phyloP scores from a whole-genome alignment of 1,284 basidiomycete species.

The Gymnopus androsaceus region DNA sequence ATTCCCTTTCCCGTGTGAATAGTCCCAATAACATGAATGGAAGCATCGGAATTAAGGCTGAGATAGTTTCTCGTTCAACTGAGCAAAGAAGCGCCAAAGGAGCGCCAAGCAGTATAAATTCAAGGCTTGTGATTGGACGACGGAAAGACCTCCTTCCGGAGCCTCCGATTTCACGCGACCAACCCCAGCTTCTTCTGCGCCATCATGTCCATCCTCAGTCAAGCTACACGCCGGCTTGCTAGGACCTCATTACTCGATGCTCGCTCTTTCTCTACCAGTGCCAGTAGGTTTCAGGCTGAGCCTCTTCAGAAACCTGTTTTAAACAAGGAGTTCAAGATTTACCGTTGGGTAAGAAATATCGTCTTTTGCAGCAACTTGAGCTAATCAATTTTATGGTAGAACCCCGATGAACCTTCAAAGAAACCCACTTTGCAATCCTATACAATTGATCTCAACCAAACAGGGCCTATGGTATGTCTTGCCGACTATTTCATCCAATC shows the following conservation, averaged over 20 bases:
- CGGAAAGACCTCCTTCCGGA: neutral
- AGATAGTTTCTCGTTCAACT: no score
- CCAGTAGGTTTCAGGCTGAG: slow-evolving; percentile 43
- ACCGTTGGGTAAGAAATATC: slow-evolving; percentile 78
- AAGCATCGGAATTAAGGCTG: no score
- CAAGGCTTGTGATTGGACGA: no score
- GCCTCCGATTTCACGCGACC: slow-evolving; percentile 9
- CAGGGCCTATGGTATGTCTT: slow-evolving; percentile 87
- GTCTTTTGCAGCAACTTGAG: neutral
- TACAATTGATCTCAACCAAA: slow-evolving; percentile 91
- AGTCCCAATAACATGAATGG: no score
- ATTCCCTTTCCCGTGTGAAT: no score
- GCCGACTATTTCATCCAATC: neutral
- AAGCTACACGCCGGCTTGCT: slow-evolving; percentile 6
- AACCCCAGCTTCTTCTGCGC: neutral
- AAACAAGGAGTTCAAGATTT: slow-evolving; percentile 93
- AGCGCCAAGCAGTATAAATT: no score
- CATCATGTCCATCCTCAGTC: slow-evolving; percentile 12
- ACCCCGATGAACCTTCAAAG: slow-evolving; percentile 92
- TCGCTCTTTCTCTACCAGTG: slow-evolving; percentile 44
- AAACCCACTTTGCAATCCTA: slow-evolving; percentile 94
- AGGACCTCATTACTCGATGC: slow-evolving; percentile 13
- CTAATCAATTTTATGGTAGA: slow-evolving; percentile 46
- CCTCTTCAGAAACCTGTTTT: slow-evolving; percentile 51
- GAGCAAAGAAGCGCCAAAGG: no score